phyloP scores from a whole-genome alignment of 169 alveolate species.

The Haemoproteus tartakovskyi region DNA sequence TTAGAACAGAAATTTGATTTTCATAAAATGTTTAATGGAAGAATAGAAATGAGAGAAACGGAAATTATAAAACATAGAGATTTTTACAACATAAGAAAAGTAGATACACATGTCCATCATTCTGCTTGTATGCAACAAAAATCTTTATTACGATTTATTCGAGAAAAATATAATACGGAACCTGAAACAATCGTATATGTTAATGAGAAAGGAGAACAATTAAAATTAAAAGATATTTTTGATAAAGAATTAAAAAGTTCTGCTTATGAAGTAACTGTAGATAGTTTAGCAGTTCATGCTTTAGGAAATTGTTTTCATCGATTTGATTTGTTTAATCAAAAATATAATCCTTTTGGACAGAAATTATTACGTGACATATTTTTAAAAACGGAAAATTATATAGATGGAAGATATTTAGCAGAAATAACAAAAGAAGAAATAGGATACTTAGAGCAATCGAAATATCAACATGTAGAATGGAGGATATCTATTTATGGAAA shows the following conservation, averaged over 20 bases:
- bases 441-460: conserved; percentile 79
- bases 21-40: conserved; percentile 74
- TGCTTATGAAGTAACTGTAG: conserved; percentile 77
- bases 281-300: conserved; percentile 83
- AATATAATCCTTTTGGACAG: conserved; percentile 88
- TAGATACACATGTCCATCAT: conserved; percentile 93
- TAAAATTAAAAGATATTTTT: conserved; percentile 77
- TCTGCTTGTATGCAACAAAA: conserved; percentile 89
- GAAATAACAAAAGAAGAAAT: conserved; percentile 87
- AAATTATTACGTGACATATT: conserved; percentile 85
- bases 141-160: conserved; percentile 85
- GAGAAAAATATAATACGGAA: conserved; percentile 76
- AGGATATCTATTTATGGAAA: conserved; percentile 90
- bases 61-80: conserved; percentile 79
- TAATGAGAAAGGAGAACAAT: conserved; percentile 64
- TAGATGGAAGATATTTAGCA: conserved; percentile 87
- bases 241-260: conserved; percentile 73
- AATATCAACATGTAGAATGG: conserved; percentile 90
- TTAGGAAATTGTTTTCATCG: conserved; percentile 87
- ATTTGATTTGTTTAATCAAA: conserved; percentile 89
- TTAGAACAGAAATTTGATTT: conserved; percentile 73
- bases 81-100: conserved; percentile 89
- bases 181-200: conserved; percentile 74
- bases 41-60: conserved; percentile 71
- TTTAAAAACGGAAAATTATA: conserved; percentile 87